Conservation (phyloP, 2,329 filamentous ascomycete species). For the Aphanocladium album region DNA sequence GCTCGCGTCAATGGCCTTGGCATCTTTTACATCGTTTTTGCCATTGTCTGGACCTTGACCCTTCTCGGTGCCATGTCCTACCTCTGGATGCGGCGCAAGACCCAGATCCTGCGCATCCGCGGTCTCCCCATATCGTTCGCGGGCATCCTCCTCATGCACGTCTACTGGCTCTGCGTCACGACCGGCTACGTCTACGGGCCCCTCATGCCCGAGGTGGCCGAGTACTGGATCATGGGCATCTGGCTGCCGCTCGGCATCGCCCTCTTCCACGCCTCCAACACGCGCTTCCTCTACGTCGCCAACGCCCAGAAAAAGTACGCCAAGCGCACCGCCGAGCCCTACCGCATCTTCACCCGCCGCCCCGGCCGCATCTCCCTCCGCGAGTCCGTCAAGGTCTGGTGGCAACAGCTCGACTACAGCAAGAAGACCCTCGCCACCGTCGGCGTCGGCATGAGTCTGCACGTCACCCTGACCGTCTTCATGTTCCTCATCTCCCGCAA, state of each 20-base stretch:
- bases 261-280: slow-evolving; percentile 60
- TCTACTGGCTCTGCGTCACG: slow-evolving; percentile 38
- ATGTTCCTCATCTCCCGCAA: slow-evolving; percentile 61
- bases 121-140: slow-evolving; percentile 36
- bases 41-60: slow-evolving; percentile 33
- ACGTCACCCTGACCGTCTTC: slow-evolving; percentile 54
- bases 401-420: slow-evolving; percentile 39
- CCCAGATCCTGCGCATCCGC: slow-evolving; percentile 36
- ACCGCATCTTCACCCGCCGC: slow-evolving; percentile 17
- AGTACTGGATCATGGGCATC: slow-evolving; percentile 64
- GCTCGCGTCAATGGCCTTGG: slow-evolving; percentile 33
- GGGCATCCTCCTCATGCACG: slow-evolving; percentile 35
- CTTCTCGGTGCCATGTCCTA: slow-evolving; percentile 36
- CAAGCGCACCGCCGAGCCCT: slow-evolving; percentile 15
- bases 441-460: slow-evolving; percentile 48
- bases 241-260: slow-evolving; percentile 61
- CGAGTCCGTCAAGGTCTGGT: slow-evolving; percentile 30
- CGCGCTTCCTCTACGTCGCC: slow-evolving; percentile 54
- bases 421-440: slow-evolving; percentile 47
- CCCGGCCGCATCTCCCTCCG: slow-evolving; percentile 18
- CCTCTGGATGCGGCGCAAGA: slow-evolving; percentile 35
- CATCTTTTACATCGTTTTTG: slow-evolving; percentile 37
- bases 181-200: slow-evolving; percentile 35
- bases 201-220: slow-evolving; percentile 44
- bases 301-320: slow-evolving; percentile 45